Evolutionary conservation across 2,329 filamentous ascomycete genomes (phyloP), one percentile per base, ranked within the genome.

Genomic region (Claviceps sp.): DNA sequence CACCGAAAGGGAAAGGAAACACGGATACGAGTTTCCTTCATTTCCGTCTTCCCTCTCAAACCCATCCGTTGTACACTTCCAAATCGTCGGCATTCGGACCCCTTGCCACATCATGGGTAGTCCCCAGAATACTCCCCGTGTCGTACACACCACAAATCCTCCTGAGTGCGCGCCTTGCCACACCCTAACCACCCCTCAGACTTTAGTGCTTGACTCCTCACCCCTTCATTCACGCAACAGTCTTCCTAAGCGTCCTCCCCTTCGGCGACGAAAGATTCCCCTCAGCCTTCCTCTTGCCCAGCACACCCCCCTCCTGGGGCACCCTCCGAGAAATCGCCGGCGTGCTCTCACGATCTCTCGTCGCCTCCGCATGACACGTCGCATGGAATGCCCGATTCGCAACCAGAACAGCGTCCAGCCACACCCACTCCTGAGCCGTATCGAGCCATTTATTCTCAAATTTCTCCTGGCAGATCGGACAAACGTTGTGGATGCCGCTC

Each of bases 371-470:
- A 65, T 91, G 88, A 65, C 93, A 98, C 51, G 83, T 94, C 11
- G 85, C 89, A 67, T 98, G 93, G 61, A 89, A 97, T 16, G 93
- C 85, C 56, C 88, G 82, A 52, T 77, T 81, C 38, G 86, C 87
- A 34, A 94, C 80, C 57, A 84, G 78, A 49, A 87, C 75, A 0
- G 91, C 87, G 66, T 98, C 91, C 66, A 89, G 84, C 87, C 93
- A 97, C 42, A 98, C 91, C 78, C 90, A 97, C 62, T 98, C 91
- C 67, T 97, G 89, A 18, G 86, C 87, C 56, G 94, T 89, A 60
- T 94, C 89, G 6, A 91, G 82, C 85, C 89, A 97, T 57, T 86
- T 85, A 58, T 87, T 89, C 69, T 94, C 86, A 61, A 98, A 97
- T 58, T 86, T 85, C 65, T 98, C 93, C 66, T 95, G 90, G 66